Conservation (phyloP, 177 flowering plant genomes). For the Telopea speciosissima region DNA sequence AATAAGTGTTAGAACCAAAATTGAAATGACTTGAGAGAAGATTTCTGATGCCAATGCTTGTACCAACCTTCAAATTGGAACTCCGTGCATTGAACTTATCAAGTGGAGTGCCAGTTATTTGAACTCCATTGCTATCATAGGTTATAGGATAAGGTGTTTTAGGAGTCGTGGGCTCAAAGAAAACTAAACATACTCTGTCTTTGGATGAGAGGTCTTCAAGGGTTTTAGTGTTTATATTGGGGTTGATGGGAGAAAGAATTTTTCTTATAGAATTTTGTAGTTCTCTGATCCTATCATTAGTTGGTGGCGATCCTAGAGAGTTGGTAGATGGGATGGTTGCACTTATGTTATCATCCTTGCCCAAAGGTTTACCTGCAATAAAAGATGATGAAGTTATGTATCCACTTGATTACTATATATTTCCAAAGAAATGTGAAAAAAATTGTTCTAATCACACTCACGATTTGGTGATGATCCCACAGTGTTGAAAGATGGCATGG, state of each 20-base stretch:
- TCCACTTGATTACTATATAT: no score
- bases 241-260: slow-evolving; percentile 27
- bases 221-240: slow-evolving; percentile 15
- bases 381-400: no score
- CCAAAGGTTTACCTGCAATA: slow-evolving; percentile 20
- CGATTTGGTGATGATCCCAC: slow-evolving; percentile 17
- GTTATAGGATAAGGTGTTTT: slow-evolving; percentile 15
- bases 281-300: slow-evolving; percentile 15
- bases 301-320: slow-evolving; percentile 16
- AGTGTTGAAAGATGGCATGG: slow-evolving; percentile 8
- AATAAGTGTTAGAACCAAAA: background rate
- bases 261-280: slow-evolving; percentile 20
- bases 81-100: slow-evolving; percentile 44
- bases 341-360: slow-evolving; percentile 14
- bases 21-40: background rate
- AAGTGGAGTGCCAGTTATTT: slow-evolving; percentile 24
- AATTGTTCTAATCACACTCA: slow-evolving; percentile 9
- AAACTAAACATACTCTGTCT: slow-evolving; percentile 11
- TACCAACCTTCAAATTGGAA: slow-evolving; percentile 60
- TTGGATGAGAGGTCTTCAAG: slow-evolving; percentile 18
- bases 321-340: slow-evolving; percentile 8
- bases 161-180: slow-evolving; percentile 20
- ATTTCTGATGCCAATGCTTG: background rate
- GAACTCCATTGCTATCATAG: no score
- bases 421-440: no score